Conservation (phyloP, 805 yeast species). For the Starmerella powellii region DNA sequence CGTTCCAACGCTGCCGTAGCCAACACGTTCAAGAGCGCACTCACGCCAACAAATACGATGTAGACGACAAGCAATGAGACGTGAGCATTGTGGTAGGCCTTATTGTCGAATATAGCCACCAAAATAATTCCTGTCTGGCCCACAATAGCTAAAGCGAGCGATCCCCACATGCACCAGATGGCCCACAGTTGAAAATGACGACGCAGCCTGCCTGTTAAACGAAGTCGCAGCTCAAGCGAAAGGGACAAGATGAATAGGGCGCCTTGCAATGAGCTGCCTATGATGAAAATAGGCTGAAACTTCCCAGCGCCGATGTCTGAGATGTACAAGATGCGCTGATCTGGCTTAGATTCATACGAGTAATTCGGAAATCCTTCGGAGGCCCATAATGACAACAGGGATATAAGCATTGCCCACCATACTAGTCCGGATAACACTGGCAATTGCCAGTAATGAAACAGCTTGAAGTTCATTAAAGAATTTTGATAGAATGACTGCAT, state of each 20-base stretch:
- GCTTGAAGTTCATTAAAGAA: slow-evolving; percentile 16
- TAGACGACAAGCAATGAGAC: slow-evolving; percentile 60
- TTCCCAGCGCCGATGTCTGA: slow-evolving; percentile 84
- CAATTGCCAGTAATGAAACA: slow-evolving; percentile 33
- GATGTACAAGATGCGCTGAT: slow-evolving; percentile 46
- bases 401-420: slow-evolving; percentile 89
- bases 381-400: slow-evolving; percentile 68
- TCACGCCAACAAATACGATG: slow-evolving; percentile 50
- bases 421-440: slow-evolving; percentile 56
- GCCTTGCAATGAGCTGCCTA: slow-evolving; percentile 68
- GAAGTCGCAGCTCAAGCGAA: slow-evolving; percentile 47
- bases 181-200: slow-evolving; percentile 39
- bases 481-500: no score
- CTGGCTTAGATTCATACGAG: slow-evolving; percentile 37
- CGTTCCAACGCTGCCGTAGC: slow-evolving; percentile 40
- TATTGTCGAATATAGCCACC: slow-evolving; percentile 62
- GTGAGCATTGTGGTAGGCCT: slow-evolving; percentile 41
- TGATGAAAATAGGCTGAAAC: slow-evolving; percentile 70
- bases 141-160: slow-evolving; percentile 38
- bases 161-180: slow-evolving; percentile 33
- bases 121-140: slow-evolving; percentile 66
- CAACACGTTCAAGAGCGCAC: slow-evolving; percentile 35
- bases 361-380: slow-evolving; percentile 67
- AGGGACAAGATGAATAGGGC: slow-evolving; percentile 55
- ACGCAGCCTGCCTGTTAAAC: slow-evolving; percentile 46